These are phyloP conservation scores for Striga asiatica DNA, from an alignment of 257 asterid genomes.

Conservation along the genomic window DNA sequence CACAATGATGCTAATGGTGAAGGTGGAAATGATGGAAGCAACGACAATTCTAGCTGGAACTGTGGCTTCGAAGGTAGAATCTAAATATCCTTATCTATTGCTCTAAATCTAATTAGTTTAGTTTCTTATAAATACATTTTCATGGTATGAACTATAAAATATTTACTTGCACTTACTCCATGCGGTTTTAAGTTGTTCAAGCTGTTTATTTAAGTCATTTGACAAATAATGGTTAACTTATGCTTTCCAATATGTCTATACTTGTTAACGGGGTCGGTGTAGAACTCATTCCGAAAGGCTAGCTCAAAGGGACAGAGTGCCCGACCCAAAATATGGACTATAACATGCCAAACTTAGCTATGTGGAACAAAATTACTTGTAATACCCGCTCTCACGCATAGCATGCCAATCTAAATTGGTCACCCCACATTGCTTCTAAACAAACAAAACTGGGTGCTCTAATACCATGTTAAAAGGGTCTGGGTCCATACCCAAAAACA, in stretches of 20 bases:
- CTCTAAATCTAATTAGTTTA: background rate
- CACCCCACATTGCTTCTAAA: too few relatives aligned
- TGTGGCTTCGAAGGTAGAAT: constrained; percentile 88
- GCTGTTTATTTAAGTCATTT: constrained; percentile 3
- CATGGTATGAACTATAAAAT: background rate
- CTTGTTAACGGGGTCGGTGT: too few relatives aligned
- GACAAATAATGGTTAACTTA: background rate
- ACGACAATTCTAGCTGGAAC: constrained; percentile 96
- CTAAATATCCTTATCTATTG: constrained; percentile 2
- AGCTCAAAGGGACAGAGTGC: too few relatives aligned
- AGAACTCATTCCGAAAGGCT: too few relatives aligned
- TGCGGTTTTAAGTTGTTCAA: background rate
- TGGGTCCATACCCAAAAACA: too few relatives aligned
- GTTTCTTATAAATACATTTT: constrained; percentile 1
- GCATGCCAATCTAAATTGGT: too few relatives aligned
- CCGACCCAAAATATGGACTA: too few relatives aligned
- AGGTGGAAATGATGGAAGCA: constrained; percentile 91
- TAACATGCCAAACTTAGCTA: too few relatives aligned
- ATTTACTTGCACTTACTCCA: background rate
- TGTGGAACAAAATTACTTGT: too few relatives aligned
- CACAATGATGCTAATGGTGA: constrained; percentile 96
- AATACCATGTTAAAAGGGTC: too few relatives aligned
- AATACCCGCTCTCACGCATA: too few relatives aligned
- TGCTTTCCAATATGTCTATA: background rate
- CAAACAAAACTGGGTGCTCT: too few relatives aligned